These are phyloP conservation scores for Melanogaster broomeanus DNA, from an alignment of 768 basidiomycete species.

Conservation along the genomic window DNA sequence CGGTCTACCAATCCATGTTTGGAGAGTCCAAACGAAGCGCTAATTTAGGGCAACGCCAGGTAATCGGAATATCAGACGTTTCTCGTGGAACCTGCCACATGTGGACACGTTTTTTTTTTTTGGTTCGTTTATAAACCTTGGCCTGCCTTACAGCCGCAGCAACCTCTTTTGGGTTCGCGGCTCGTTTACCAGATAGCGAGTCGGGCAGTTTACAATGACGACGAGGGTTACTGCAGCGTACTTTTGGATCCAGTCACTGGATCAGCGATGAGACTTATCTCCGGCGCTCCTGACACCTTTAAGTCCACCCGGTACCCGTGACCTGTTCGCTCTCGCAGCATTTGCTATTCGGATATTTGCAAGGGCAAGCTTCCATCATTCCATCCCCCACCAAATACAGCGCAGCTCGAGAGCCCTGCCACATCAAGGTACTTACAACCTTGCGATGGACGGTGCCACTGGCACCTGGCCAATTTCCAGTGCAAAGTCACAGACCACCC, in stretches of 20 bases:
- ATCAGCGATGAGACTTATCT: constrained; percentile 13
- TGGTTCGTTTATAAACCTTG: background rate
- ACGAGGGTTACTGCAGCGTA: background rate
- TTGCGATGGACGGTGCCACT: background rate
- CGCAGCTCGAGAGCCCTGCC: background rate
- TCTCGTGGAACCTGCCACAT: constrained; percentile 32
- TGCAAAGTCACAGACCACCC: background rate
- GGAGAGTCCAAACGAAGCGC: constrained; percentile 20
- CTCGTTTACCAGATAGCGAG: background rate
- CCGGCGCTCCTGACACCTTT: background rate
- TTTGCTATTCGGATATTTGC: constrained; percentile 7
- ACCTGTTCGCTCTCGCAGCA: background rate
- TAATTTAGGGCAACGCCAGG: constrained; percentile 12
- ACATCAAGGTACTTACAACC: background rate
- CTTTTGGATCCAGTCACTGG: background rate
- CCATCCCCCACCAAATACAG: background rate
- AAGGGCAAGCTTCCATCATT: background rate
- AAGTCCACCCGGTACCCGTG: background rate
- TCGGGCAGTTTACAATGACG: background rate
- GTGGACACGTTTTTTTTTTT: constrained; percentile 17
- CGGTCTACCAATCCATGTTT: constrained; percentile 14
- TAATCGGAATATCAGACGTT: constrained; percentile 25
- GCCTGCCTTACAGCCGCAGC: constrained; percentile 6
- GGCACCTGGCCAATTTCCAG: background rate
- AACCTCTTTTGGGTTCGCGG: constrained; percentile 11